Conservation (phyloP, 495 filamentous ascomycete genomes). For the Trichoderma asperelloides region DNA sequence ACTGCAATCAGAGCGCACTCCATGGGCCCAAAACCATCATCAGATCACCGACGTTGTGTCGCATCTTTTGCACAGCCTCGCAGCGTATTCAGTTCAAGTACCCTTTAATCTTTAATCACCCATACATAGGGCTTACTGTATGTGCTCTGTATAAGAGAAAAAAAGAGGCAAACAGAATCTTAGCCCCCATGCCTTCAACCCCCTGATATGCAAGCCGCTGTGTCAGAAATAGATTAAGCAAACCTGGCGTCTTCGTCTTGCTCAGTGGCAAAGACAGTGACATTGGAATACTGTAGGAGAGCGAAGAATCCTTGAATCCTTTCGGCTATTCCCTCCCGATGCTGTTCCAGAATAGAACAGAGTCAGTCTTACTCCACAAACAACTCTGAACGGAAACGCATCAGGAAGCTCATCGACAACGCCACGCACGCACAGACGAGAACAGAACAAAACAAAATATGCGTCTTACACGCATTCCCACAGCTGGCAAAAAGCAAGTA, state of each 20-base stretch:
- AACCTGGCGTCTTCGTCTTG: neutral
- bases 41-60: neutral
- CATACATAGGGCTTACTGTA: too few relatives aligned
- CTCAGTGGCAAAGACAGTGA: neutral
- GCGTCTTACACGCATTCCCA: constrained; percentile 1
- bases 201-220: neutral
- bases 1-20: neutral
- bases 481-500: too few relatives aligned
- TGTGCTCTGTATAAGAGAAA: neutral
- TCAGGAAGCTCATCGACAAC: constrained; percentile 2
- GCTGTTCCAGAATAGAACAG: too few relatives aligned
- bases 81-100: neutral
- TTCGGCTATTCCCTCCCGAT: neutral
- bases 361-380: neutral
- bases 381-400: neutral
- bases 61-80: neutral
- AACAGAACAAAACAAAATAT: neutral
- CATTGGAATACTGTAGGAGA: too few relatives aligned
- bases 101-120: neutral
- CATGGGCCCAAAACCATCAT: neutral
- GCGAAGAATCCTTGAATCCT: too few relatives aligned
- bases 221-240: constrained; percentile 1
- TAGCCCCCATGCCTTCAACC: neutral
- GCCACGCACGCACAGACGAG: neutral
- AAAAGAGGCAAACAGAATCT: neutral